Evolutionary conservation across 1,139 yeast genomes (phyloP).

Genomic region (Blastobotrys illinoisensis): DNA sequence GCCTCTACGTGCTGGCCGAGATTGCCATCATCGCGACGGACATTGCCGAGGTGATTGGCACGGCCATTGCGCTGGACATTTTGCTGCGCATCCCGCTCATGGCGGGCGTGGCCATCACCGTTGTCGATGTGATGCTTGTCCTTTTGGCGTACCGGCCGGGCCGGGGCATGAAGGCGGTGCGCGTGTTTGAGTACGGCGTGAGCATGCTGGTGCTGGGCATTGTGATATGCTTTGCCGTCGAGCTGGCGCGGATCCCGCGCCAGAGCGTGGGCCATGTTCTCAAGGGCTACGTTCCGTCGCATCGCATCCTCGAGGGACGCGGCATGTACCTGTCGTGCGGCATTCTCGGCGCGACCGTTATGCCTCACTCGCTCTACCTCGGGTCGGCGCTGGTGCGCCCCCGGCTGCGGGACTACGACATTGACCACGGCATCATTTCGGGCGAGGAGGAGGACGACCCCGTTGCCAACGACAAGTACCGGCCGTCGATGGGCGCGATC

Average conservation of each 20-base stretch:
- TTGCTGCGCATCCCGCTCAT: constrained; percentile 63
- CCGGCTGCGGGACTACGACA: constrained; percentile 57
- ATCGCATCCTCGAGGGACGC: constrained; percentile 51
- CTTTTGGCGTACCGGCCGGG: constrained; percentile 72
- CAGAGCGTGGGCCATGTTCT: constrained; percentile 47
- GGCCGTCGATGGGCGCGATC: constrained; percentile 62
- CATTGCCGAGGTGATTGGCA: constrained; percentile 81
- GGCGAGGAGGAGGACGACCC: constrained; percentile 32
- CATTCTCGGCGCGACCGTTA: constrained; percentile 75
- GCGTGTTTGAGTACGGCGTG: constrained; percentile 61
- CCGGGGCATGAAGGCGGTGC: constrained; percentile 56
- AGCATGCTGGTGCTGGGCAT: constrained; percentile 64
- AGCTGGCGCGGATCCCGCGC: constrained; percentile 51
- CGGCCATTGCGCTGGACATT: constrained; percentile 78
- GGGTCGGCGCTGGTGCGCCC: constrained; percentile 77
- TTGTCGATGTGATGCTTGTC: constrained; percentile 66
- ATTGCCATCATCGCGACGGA: constrained; percentile 80
- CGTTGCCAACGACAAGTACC: constrained; percentile 40
- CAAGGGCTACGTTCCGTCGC: constrained; percentile 67
- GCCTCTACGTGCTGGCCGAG: constrained; percentile 66
- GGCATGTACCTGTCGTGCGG: constrained; percentile 75
- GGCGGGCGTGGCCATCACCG: constrained; percentile 71
- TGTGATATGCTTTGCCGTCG: constrained; percentile 65
- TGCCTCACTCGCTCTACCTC: constrained; percentile 73
- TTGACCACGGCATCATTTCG: constrained; percentile 25